Evolutionary conservation across 2,329 filamentous ascomycete species (phyloP).

Genomic region (Apiospora malaysiana): DNA sequence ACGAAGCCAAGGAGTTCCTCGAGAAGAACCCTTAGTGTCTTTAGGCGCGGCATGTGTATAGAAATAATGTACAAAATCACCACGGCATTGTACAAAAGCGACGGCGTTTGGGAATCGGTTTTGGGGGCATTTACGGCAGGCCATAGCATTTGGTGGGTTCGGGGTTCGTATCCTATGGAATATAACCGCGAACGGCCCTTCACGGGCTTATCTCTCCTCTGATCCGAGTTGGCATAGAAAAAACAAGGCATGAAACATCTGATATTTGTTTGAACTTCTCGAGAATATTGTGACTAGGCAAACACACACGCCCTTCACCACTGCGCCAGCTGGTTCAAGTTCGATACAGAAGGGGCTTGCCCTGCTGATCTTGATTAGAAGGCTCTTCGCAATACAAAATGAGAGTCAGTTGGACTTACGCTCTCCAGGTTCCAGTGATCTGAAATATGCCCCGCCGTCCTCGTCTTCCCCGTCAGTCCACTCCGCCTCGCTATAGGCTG

Average conservation of each 20-base stretch:
- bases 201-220: conserved; percentile 14
- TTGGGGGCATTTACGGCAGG: conserved; percentile 15
- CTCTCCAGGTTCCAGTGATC: conserved; percentile 27
- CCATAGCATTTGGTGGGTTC: conserved; percentile 10
- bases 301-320: background rate
- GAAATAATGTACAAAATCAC: conserved; percentile 23
- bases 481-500: conserved; percentile 29
- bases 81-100: conserved; percentile 22
- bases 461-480: conserved; percentile 41
- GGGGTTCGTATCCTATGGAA: conserved; percentile 9
- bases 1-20: conserved; percentile 95
- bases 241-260: background rate
- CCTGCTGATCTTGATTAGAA: background rate
- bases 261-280: background rate
- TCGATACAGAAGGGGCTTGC: background rate
- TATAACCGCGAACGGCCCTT: background rate
- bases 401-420: conserved; percentile 24
- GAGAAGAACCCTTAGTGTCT: conserved; percentile 66
- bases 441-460: conserved; percentile 35
- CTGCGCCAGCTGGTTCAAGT: background rate
- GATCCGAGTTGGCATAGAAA: conserved; percentile 15
- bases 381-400: background rate
- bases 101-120: conserved; percentile 23
- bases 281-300: background rate
- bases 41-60: conserved; percentile 11